These are phyloP conservation scores for Teratosphaeria epicoccoides DNA, from an alignment of 2,329 filamentous ascomycete species.

Conservation along the genomic window DNA sequence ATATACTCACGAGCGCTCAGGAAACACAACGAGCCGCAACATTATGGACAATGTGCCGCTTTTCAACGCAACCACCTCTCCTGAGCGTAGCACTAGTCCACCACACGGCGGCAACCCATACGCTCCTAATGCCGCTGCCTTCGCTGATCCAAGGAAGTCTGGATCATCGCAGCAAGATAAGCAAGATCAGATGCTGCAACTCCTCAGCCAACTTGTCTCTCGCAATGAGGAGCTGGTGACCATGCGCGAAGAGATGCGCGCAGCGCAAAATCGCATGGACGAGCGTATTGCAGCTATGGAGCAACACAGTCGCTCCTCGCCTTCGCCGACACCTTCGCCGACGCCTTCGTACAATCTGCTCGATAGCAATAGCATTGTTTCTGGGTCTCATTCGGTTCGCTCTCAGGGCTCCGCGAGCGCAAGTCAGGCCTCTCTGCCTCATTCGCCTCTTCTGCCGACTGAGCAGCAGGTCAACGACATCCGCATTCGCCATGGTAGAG, in stretches of 20 bases:
- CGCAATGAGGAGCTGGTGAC: slow-evolving; percentile 9
- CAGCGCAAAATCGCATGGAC: slow-evolving; percentile 10
- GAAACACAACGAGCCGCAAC: slow-evolving; percentile 1
- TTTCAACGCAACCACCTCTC: slow-evolving; percentile 1
- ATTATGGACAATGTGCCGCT: slow-evolving; percentile 3
- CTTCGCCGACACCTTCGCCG: slow-evolving; percentile 1
- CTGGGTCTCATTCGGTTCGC: background rate
- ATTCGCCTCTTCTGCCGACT: background rate
- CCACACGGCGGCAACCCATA: background rate
- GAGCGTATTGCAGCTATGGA: slow-evolving; percentile 12
- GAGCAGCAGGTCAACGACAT: background rate
- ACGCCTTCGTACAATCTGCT: background rate
- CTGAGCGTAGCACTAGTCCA: background rate
- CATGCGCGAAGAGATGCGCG: slow-evolving; percentile 10
- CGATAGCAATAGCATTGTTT: background rate
- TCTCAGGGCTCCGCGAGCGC: background rate
- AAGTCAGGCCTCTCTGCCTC: background rate
- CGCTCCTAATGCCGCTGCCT: background rate
- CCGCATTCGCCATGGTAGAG: slow-evolving; percentile 5
- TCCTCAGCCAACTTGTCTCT: slow-evolving; percentile 9
- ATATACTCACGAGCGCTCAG: background rate
- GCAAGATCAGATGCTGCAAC: slow-evolving; percentile 7
- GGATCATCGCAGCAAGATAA: background rate
- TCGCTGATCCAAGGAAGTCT: slow-evolving; percentile 4
- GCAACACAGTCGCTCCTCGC: slow-evolving; percentile 1